These are phyloP conservation scores for Astrocystis sublimbata DNA, from an alignment of 495 filamentous ascomycete species.

Conservation along the genomic window DNA sequence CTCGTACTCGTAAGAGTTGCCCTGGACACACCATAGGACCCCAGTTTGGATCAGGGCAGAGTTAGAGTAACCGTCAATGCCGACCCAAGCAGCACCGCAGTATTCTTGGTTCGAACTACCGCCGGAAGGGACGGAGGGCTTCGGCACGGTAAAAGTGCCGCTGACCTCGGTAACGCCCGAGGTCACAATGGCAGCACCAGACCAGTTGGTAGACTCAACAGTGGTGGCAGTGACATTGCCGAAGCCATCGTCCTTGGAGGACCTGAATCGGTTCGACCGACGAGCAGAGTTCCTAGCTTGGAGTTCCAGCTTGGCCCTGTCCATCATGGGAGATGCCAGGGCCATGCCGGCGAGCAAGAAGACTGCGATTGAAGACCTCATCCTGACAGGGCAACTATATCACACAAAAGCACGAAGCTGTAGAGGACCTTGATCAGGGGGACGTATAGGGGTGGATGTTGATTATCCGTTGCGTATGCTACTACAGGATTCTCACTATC, in stretches of 20 bases:
- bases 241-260: neutral
- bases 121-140: constrained; percentile 1
- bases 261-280: neutral
- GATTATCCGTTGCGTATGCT: neutral
- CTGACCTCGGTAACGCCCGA: constrained; percentile 10
- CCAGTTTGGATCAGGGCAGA: constrained; percentile 5
- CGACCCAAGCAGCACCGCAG: constrained; percentile 10
- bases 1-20: neutral
- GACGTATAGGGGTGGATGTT: neutral
- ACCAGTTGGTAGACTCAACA: constrained; percentile 5
- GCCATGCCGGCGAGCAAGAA: constrained; percentile 3
- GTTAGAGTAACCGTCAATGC: constrained; percentile 12
- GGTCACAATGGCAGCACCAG: constrained; percentile 10
- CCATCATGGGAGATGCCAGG: constrained; percentile 13
- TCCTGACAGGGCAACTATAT: neutral
- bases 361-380: constrained; percentile 1
- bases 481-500: neutral
- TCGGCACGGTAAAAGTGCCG: constrained; percentile 4
- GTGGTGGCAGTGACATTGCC: constrained; percentile 9
- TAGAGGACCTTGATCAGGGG: neutral
- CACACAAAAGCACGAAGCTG: neutral
- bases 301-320: constrained; percentile 3
- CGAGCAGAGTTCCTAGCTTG: constrained; percentile 12
- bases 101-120: neutral
- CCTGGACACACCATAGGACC: constrained; percentile 12